These are phyloP conservation scores for Boletus tomentosulus DNA, from an alignment of 768 basidiomycete species.

Conservation along the genomic window DNA sequence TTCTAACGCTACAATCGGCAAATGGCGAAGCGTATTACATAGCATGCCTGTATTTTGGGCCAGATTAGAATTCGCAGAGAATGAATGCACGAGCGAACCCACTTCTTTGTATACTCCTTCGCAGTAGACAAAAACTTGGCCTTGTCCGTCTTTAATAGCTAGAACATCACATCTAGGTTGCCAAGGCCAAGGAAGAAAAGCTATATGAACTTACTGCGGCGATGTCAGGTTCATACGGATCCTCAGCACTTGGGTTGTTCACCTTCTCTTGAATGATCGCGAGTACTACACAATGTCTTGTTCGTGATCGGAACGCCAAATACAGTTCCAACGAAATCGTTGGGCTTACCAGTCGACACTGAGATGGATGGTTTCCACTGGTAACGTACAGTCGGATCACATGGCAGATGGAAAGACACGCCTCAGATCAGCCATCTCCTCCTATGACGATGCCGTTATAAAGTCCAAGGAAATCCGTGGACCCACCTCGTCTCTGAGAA, in stretches of 20 bases:
- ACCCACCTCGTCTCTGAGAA: slow-evolving; percentile 77
- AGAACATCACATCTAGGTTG: slow-evolving; percentile 2
- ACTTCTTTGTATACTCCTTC: slow-evolving; percentile 88
- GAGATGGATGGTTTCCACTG: slow-evolving; percentile 87
- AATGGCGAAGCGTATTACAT: slow-evolving; percentile 7
- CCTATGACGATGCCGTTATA: not conserved
- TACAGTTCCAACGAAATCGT: not conserved
- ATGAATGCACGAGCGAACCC: slow-evolving; percentile 13
- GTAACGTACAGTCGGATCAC: slow-evolving; percentile 4
- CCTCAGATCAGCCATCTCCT: slow-evolving; percentile 2
- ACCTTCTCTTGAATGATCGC: slow-evolving; percentile 77
- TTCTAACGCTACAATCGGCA: not conserved
- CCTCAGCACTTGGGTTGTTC: slow-evolving; percentile 84
- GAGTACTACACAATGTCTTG: slow-evolving; percentile 48
- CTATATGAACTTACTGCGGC: slow-evolving; percentile 57
- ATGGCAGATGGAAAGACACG: not conserved
- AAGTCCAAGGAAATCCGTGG: slow-evolving; percentile 5
- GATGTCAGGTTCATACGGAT: slow-evolving; percentile 85
- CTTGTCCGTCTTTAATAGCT: slow-evolving; percentile 78
- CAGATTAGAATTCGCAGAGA: slow-evolving; percentile 4
- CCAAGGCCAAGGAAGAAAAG: not conserved
- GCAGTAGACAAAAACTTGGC: slow-evolving; percentile 69
- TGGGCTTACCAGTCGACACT: slow-evolving; percentile 56
- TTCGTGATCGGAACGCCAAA: slow-evolving; percentile 5
- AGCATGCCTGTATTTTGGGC: slow-evolving; percentile 15